Evolutionary conservation across 495 filamentous ascomycete genomes (phyloP).

Genomic region (Trichoderma virens): DNA sequence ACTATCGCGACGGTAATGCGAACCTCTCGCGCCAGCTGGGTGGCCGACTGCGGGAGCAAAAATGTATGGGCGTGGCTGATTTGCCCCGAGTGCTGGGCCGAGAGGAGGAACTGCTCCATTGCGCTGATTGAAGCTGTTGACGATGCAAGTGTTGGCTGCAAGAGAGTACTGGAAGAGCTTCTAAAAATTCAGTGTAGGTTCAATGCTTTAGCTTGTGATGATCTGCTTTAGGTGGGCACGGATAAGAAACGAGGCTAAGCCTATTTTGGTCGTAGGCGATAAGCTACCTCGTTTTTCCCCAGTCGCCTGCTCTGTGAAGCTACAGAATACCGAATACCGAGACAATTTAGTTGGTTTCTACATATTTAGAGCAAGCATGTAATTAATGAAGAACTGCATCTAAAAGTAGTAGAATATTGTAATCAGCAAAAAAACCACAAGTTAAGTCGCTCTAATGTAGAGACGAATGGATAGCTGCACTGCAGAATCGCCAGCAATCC

Average conservation of each 20-base stretch:
- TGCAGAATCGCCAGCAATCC: too few relatives aligned
- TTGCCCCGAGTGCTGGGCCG: slow-evolving; percentile 10
- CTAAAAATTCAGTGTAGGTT: not conserved
- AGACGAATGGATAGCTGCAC: too few relatives aligned
- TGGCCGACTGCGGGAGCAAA: slow-evolving; percentile 2
- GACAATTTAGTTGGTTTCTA: too few relatives aligned
- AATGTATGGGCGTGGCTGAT: slow-evolving; percentile 11
- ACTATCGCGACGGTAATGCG: slow-evolving; percentile 9
- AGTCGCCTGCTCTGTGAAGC: too few relatives aligned
- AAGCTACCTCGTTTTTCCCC: too few relatives aligned
- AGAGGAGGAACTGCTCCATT: slow-evolving; percentile 12
- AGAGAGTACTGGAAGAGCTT: not conserved
- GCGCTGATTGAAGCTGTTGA: not conserved
- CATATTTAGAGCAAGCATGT: too few relatives aligned
- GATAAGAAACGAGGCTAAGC: not conserved
- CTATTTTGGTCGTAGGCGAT: not conserved
- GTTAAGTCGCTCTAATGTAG: too few relatives aligned
- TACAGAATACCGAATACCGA: too few relatives aligned
- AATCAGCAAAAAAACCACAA: too few relatives aligned
- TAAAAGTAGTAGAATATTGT: too few relatives aligned
- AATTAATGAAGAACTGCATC: too few relatives aligned
- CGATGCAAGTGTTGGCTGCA: not conserved
- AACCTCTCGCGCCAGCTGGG: slow-evolving; percentile 9
- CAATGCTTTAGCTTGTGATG: not conserved
- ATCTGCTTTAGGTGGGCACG: not conserved